These are phyloP conservation scores for Phialemonium atrogriseum DNA, from an alignment of 2,329 filamentous ascomycete genomes.

Conservation along the genomic window DNA sequence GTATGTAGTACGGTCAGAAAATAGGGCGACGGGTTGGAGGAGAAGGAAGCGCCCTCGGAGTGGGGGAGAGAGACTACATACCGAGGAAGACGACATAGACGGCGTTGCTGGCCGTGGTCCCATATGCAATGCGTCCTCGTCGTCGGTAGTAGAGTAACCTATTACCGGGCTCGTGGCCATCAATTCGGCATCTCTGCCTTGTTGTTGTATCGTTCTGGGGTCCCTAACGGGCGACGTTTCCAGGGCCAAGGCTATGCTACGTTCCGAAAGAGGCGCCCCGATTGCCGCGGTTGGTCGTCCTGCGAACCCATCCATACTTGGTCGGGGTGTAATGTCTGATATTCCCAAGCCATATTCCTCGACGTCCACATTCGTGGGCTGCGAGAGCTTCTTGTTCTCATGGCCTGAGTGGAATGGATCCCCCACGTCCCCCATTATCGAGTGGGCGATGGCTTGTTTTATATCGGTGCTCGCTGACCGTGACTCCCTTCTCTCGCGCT, in stretches of 20 bases:
- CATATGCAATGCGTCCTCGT: constrained; percentile 69
- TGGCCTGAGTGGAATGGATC: constrained; percentile 7
- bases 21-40: constrained; percentile 57
- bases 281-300: constrained; percentile 25
- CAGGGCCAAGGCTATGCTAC: no score
- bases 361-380: constrained; percentile 8
- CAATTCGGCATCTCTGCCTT: constrained; percentile 5
- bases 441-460: constrained; percentile 15
- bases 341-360: constrained; percentile 38
- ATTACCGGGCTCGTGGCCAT: constrained; percentile 43
- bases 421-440: constrained; percentile 8
- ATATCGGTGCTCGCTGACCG: constrained; percentile 36
- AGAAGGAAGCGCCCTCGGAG: constrained; percentile 31
- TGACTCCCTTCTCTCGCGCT: constrained; percentile 48
- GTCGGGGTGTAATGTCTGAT: constrained; percentile 34
- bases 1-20: constrained; percentile 27
- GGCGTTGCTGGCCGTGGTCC: constrained; percentile 17
- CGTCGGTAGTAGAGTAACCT: constrained; percentile 70
- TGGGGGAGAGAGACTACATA: constrained; percentile 28
- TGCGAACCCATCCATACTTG: constrained; percentile 38
- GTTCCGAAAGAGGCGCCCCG: no score
- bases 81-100: no score
- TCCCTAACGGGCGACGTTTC: no score
- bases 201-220: constrained; percentile 10
- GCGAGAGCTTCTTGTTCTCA: constrained; percentile 8